These are phyloP conservation scores for Rauvolfia tetraphylla DNA, from an alignment of 257 asterid genomes.

Conservation along the genomic window DNA sequence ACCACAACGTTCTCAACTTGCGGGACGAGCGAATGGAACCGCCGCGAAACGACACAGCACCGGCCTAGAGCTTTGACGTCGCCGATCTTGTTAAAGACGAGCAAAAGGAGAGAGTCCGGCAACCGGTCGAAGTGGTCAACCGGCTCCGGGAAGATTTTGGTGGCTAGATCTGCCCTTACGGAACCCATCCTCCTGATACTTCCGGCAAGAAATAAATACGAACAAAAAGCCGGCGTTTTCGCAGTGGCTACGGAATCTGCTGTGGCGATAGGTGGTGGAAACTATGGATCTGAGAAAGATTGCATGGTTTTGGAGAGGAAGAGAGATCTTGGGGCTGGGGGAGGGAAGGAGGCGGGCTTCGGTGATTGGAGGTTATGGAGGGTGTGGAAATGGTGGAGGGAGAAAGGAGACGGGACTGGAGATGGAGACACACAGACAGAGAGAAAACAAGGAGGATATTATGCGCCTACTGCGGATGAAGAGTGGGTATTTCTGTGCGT, in stretches of 20 bases:
- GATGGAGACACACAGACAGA: not conserved
- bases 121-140: constrained; percentile 70
- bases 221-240: not conserved
- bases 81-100: constrained; percentile 81
- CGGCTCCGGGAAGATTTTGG: constrained; percentile 45
- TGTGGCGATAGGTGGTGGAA: not conserved
- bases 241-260: not conserved
- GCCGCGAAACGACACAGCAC: constrained; percentile 69
- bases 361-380: not conserved
- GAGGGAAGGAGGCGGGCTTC: not conserved
- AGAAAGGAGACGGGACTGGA: not conserved
- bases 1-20: constrained; percentile 83
- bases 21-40: constrained; percentile 72
- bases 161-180: constrained; percentile 50
- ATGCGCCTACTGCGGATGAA: not conserved
- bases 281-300: constrained; percentile 24
- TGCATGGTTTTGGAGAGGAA: not conserved
- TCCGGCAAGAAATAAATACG: not conserved
- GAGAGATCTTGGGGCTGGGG: constrained; percentile 3
- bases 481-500: constrained; percentile 5
- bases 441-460: not conserved
- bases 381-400: not conserved
- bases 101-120: constrained; percentile 65
- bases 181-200: constrained; percentile 31
- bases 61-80: constrained; percentile 87